phyloP scores from a whole-genome alignment of 2,329 filamentous ascomycete species.

The Drechslerella stenobrocha region DNA sequence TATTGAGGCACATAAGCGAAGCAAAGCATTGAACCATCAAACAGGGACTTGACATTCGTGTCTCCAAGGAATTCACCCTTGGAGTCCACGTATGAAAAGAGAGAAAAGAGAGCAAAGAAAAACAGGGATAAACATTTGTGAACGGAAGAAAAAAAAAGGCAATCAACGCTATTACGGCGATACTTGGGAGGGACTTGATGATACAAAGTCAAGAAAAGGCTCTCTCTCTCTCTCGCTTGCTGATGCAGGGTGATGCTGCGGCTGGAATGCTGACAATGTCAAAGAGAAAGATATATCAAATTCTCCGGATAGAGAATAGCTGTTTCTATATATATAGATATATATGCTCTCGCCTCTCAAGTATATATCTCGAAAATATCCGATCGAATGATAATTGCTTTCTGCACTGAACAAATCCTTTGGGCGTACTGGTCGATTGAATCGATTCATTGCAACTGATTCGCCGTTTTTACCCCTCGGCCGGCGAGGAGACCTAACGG shows the following conservation, averaged over 20 bases:
- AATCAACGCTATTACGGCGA: constrained; percentile 13
- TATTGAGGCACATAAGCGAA: constrained; percentile 46
- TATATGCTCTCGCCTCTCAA: background rate
- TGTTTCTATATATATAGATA: constrained; percentile 44
- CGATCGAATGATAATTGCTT: constrained; percentile 26
- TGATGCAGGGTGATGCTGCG: constrained; percentile 31
- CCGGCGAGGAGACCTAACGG: constrained; percentile 19
- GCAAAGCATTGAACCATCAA: constrained; percentile 20
- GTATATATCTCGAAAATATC: constrained; percentile 25
- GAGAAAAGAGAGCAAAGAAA: constrained; percentile 18
- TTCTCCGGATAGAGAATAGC: constrained; percentile 47
- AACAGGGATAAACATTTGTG: constrained; percentile 2
- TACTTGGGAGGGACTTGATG: constrained; percentile 11
- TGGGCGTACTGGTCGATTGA: constrained; percentile 4
- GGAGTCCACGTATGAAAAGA: constrained; percentile 30
- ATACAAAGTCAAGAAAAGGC: constrained; percentile 14
- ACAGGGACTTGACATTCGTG: constrained; percentile 16
- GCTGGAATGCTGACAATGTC: constrained; percentile 21
- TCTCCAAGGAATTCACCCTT: constrained; percentile 21
- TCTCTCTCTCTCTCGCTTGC: constrained; percentile 8
- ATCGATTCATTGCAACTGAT: constrained; percentile 5
- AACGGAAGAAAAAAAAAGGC: background rate
- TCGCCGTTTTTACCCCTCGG: constrained; percentile 17
- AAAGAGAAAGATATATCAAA: constrained; percentile 38
- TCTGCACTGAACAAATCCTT: constrained; percentile 1